Conservation (phyloP, 2,329 filamentous ascomycete species). For the Ophiostoma populinum region DNA sequence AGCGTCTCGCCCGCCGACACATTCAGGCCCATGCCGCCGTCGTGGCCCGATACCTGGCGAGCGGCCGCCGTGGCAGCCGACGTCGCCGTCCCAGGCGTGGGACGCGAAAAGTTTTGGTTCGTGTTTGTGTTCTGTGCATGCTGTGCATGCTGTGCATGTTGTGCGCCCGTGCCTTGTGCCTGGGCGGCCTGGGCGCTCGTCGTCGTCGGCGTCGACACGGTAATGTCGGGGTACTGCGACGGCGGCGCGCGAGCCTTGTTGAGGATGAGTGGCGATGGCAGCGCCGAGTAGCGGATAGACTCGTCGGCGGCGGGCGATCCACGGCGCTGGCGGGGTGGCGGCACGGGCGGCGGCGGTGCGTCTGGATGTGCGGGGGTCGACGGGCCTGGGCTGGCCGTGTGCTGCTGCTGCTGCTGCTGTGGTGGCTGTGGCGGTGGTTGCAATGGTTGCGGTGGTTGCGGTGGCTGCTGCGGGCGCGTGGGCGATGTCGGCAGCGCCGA, state of each 20-base stretch:
- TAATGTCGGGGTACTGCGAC: no score
- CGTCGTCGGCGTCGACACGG: no score
- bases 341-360: conserved; percentile 15
- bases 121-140: conserved; percentile 20
- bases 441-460: conserved; percentile 6
- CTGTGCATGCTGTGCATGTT: conserved; percentile 19
- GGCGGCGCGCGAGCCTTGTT: conserved; percentile 24
- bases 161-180: no score
- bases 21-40: not conserved
- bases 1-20: conserved; percentile 11
- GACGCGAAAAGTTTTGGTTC: conserved; percentile 42
- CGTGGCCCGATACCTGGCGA: conserved; percentile 3
- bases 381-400: no score
- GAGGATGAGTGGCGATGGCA: conserved; percentile 22
- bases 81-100: conserved; percentile 22
- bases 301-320: conserved; percentile 30
- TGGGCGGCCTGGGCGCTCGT: no score
- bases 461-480: not conserved
- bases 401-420: no score
- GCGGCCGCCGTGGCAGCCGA: conserved; percentile 11
- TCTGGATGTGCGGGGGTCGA: conserved; percentile 12
- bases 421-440: no score
- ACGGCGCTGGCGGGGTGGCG: conserved; percentile 19
- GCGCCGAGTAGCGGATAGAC: conserved; percentile 7
- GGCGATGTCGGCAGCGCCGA: conserved; percentile 26